Conservation (phyloP, 1,139 yeast species). For the Suhomyces bolitotheri region DNA sequence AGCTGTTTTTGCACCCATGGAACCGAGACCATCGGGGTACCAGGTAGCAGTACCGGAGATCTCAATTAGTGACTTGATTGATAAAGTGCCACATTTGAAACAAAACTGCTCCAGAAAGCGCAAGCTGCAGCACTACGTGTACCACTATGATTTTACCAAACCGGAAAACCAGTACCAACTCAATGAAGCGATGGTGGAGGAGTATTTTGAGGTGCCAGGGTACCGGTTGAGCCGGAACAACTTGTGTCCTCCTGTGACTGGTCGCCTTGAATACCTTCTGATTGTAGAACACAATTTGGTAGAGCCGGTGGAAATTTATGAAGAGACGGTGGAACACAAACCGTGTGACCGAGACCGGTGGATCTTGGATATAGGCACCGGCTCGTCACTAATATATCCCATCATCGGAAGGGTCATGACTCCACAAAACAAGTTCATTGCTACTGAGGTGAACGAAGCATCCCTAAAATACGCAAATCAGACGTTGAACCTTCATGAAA, state of each 20-base stretch:
- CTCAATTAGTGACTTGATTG: slow-evolving; percentile 10
- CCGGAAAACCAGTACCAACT: slow-evolving; percentile 18
- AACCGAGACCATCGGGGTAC: background rate
- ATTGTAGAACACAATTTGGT: slow-evolving; percentile 18
- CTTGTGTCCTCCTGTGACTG: slow-evolving; percentile 25
- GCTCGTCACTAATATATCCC: slow-evolving; percentile 24
- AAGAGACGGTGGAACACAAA: slow-evolving; percentile 2
- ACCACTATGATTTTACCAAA: background rate
- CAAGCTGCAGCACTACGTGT: background rate
- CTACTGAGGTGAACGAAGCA: slow-evolving; percentile 19
- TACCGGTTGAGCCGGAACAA: slow-evolving; percentile 17
- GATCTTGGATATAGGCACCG: slow-evolving; percentile 26
- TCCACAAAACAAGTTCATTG: slow-evolving; percentile 14
- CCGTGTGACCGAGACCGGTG: slow-evolving; percentile 7
- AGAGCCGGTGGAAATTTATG: slow-evolving; percentile 11
- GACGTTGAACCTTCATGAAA: no score
- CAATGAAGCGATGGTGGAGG: slow-evolving; percentile 18
- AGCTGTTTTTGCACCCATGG: slow-evolving; percentile 11
- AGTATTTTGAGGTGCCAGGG: slow-evolving; percentile 16
- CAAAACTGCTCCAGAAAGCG: slow-evolving; percentile 1
- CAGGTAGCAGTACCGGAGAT: slow-evolving; percentile 11
- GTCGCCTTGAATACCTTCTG: slow-evolving; percentile 20
- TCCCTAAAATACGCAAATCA: no score
- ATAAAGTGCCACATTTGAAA: slow-evolving; percentile 11
- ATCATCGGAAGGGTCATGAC: slow-evolving; percentile 13